Evolutionary conservation across 2,329 filamentous ascomycete species (phyloP).

Genomic region (Xylaria sp.): DNA sequence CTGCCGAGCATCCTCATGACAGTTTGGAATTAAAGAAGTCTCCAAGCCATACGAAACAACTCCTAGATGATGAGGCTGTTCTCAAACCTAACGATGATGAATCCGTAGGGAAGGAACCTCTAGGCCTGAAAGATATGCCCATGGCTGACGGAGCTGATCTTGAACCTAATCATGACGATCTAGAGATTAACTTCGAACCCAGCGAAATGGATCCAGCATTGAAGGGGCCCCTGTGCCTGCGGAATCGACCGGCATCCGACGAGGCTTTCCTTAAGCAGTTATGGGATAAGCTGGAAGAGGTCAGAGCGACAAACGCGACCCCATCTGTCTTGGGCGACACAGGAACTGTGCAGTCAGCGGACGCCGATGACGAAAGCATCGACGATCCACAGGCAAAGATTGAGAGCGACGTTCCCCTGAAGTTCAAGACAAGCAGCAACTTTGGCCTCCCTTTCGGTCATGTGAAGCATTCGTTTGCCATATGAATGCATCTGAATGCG

Average conservation of each 20-base stretch:
- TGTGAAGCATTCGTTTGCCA: constrained; percentile 5
- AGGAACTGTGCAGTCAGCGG: constrained; percentile 4
- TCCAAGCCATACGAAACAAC: too few species aligned
- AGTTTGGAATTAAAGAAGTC: too few species aligned
- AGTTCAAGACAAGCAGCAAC: constrained; percentile 25
- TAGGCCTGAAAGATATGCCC: too few species aligned
- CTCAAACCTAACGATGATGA: background rate
- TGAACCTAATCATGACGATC: background rate
- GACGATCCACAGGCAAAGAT: constrained; percentile 14
- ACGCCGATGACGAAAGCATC: constrained; percentile 6
- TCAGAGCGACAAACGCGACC: constrained; percentile 41
- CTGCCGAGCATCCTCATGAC: background rate
- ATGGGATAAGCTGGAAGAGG: constrained; percentile 47
- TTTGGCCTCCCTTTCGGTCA: constrained; percentile 29
- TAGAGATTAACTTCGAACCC: constrained; percentile 31
- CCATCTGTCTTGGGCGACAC: constrained; percentile 38
- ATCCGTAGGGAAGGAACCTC: background rate
- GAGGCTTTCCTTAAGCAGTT: constrained; percentile 49
- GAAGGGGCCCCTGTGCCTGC: constrained; percentile 49
- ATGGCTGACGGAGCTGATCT: background rate
- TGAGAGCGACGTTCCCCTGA: constrained; percentile 24
- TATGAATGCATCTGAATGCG: background rate
- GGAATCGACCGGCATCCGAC: constrained; percentile 52
- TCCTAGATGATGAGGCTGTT: background rate
- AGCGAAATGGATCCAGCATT: constrained; percentile 42